Evolutionary conservation across 75 land plant genomes (phyloP), one percentile per base, ranked within the genome.

Genomic region (Pinus albicaulis): DNA sequence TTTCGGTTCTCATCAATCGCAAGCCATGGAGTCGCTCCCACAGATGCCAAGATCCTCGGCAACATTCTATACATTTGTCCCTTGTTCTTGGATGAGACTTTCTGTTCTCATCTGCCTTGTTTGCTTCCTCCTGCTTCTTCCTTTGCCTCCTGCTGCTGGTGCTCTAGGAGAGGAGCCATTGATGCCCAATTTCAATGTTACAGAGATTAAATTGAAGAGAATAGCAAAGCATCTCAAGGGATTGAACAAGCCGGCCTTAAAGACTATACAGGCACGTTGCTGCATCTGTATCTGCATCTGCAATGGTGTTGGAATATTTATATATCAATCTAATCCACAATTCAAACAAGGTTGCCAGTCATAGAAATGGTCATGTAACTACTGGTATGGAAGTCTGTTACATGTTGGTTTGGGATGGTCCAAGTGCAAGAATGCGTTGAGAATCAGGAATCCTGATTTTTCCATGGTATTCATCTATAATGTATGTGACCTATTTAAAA

Each of bases 241-340:
- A 76, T 25, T 93, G 60, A 95, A 95, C 76, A 92, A 89, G 76
- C 98, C 96, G 70, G 70, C 91, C 15, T 76, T 93, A 74, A 87
- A 89, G 78, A 92, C 94, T 55, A 95, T 95, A 77, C 87, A 93
- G 93, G 98, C 80, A 86, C 25, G n/a, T 41, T 66, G 23, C 20
- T 57, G 77, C 15, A 48, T 57, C 28, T 73, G 23, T 20, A 38
- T 48, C 28, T 31, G 1, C 28, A 7, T 76, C 34, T 4, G 10
- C 10, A 7, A 44, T 44, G 52, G 7, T 44, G 52, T 44, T 44
- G 52, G 52, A 44, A 44, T 44, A 44, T 44, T 5, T 41, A 44
- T 44, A 44, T 44, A 44, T 44, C 52, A 44, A 44, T 44, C 52
- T 7, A 44, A 44, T 44, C 52, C 8, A 44, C 52, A 44, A 44